Evolutionary conservation across 805 yeast genomes (phyloP), one percentile per base, ranked within the genome.

Genomic region (Yarrowia porcina): DNA sequence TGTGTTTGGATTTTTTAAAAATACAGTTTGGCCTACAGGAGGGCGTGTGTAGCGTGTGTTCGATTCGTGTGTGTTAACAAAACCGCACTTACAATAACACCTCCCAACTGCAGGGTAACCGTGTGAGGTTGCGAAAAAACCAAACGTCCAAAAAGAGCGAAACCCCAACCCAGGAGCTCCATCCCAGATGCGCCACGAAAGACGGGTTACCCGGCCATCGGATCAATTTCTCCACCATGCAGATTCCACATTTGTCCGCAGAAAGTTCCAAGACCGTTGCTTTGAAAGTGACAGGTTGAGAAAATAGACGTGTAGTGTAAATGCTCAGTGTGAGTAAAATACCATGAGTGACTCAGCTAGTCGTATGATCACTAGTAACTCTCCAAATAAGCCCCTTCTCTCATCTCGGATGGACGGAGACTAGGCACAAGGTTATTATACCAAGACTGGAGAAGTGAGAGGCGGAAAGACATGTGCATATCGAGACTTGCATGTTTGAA

Each of bases 1-100:
- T 52, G 59, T 52, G 59, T 52, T 52, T 52, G 59, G 59, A 52
- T 52, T 52, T 52, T 52, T 52, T 52, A 25, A 30, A 28, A 35
- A 52, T 25, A 52, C 59, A 49, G 32, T 52, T 52, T 18, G 44
- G 23, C 44, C 36, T 33, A 52, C 59, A 23, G 44, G 27, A 33
- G 11, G 59, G 44, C 59, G 59, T 36, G 59, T 33, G 44, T 18
- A 52, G 25, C 33, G 59, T 52, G 59, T 52, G 59, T 52, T 52
- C 59, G 59, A 52, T 36, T 52, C 59, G 59, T 25, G 59, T 52
- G 18, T 25, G 36, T 30, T 36, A 9, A 10, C 32, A 9, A 42
- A n/a, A 6, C 20, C 9, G 9, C 32, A 23, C 17, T 15, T 42
- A 23, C 25, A 25, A 25, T 11, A 36, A 36, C 32, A 9, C 13